These are phyloP conservation scores for Amanita muscaria DNA, from an alignment of 768 basidiomycete genomes.

Conservation along the genomic window DNA sequence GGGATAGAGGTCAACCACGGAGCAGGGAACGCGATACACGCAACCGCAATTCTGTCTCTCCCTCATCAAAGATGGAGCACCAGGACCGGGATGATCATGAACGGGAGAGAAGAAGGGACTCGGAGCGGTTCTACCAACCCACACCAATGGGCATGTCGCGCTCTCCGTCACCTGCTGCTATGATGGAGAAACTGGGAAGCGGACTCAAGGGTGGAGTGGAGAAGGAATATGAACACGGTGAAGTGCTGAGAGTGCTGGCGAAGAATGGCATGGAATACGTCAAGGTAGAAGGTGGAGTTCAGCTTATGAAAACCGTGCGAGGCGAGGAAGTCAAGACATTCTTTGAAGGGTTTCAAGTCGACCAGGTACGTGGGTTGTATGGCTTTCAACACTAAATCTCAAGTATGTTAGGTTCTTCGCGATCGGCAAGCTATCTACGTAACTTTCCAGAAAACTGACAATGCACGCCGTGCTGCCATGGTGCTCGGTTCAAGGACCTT, in stretches of 20 bases:
- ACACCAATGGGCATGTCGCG: slow-evolving; percentile 14
- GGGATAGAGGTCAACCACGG: slow-evolving; percentile 9
- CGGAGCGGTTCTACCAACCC: slow-evolving; percentile 6
- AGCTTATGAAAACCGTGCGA: slow-evolving; percentile 38
- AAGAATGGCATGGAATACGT: slow-evolving; percentile 63
- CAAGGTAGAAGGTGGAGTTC: slow-evolving; percentile 42
- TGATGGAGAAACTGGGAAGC: slow-evolving; percentile 6
- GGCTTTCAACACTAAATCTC: slow-evolving; percentile 10
- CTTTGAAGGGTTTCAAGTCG: slow-evolving; percentile 62
- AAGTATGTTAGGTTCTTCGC: slow-evolving; percentile 47
- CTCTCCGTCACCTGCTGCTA: slow-evolving; percentile 24
- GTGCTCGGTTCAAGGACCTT: slow-evolving; percentile 52
- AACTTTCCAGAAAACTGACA: slow-evolving; percentile 56
- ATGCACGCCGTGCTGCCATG: slow-evolving; percentile 59
- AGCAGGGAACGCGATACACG: background rate
- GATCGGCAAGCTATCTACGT: slow-evolving; percentile 73
- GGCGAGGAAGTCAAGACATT: slow-evolving; percentile 65
- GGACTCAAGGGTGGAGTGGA: slow-evolving; percentile 22
- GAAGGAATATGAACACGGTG: slow-evolving; percentile 28
- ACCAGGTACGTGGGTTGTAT: slow-evolving; percentile 44
- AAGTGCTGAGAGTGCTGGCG: slow-evolving; percentile 42
- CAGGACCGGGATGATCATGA: slow-evolving; percentile 4
- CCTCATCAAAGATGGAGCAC: slow-evolving; percentile 5
- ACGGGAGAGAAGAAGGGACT: background rate
- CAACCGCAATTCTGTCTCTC: slow-evolving; percentile 1